A percentile compares a stretch with the other conserved stretches of the same genome.
These are phyloP conservation scores for Parascedosporium putredinis DNA, from an alignment of 2,329 filamentous ascomycete species.

Conservation along the genomic window DNA sequence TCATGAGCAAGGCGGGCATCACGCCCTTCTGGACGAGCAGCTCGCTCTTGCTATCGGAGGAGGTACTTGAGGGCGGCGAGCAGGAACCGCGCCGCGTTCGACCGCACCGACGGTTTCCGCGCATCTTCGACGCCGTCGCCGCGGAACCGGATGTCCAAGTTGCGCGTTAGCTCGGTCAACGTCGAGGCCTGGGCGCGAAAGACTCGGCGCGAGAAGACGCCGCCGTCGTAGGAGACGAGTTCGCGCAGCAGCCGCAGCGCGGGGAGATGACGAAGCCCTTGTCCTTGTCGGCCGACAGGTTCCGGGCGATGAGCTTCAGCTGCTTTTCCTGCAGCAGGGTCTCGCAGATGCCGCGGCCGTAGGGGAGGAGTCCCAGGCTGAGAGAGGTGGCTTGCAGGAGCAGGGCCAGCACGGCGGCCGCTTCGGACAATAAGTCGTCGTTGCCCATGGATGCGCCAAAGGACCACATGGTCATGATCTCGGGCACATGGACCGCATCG, in stretches of 20 bases:
- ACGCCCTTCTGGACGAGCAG: conserved; percentile 72
- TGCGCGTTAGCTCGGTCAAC: conserved; percentile 68
- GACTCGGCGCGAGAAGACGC: conserved; percentile 63
- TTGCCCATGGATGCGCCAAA: conserved; percentile 72
- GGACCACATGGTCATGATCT: conserved; percentile 81
- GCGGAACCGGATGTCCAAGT: conserved; percentile 59
- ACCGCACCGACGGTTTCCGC: conserved; percentile 67
- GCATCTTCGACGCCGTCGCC: conserved; percentile 50
- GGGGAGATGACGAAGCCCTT: conserved; percentile 88
- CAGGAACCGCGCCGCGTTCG: conserved; percentile 73
- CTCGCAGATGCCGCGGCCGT: conserved; percentile 69
- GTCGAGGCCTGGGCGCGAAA: conserved; percentile 71
- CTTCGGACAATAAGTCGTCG: conserved; percentile 69
- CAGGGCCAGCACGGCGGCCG: conserved; percentile 71
- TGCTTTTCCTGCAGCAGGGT: conserved; percentile 73
- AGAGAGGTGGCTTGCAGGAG: conserved; percentile 69
- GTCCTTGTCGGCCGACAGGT: conserved; percentile 66
- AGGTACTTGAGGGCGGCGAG: conserved; percentile 71
- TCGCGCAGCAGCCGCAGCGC: conserved; percentile 79
- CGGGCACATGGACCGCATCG: conserved; percentile 55
- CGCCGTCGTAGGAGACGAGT: conserved; percentile 76
- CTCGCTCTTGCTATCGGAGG: conserved; percentile 66
- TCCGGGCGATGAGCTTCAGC: conserved; percentile 67
- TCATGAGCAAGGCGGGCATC: conserved; percentile 69
- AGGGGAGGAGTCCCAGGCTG: conserved; percentile 61